phyloP scores from a whole-genome alignment of 768 basidiomycete genomes.

The Pleurotus eryngii region DNA sequence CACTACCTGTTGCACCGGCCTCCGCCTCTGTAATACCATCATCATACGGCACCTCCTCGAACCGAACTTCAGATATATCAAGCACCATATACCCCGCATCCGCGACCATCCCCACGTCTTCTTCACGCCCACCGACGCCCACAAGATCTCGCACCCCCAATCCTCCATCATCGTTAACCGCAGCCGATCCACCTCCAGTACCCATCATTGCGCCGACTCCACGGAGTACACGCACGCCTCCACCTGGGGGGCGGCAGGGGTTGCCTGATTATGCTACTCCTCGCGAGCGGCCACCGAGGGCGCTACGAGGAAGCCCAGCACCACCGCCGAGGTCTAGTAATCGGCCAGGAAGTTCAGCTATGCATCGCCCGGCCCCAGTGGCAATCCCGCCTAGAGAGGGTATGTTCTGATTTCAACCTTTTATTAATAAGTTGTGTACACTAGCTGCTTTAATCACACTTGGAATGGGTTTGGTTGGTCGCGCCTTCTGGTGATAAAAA shows the following conservation, averaged over 20 bases:
- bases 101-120: conserved; percentile 1
- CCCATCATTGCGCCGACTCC: conserved; percentile 30
- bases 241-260: conserved; percentile 17
- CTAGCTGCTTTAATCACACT: too few relatives aligned
- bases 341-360: conserved; percentile 55
- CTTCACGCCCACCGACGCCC: not conserved
- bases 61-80: not conserved
- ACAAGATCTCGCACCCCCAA: conserved; percentile 13
- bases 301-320: conserved; percentile 39
- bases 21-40: conserved; percentile 1
- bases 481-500: too few relatives aligned
- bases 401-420: conserved; percentile 45
- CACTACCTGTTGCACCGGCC: conserved; percentile 4
- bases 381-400: conserved; percentile 56
- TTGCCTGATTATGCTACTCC: not conserved
- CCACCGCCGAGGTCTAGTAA: conserved; percentile 66
- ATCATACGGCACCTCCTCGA: not conserved
- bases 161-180: conserved; percentile 21
- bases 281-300: conserved; percentile 24
- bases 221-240: conserved; percentile 28
- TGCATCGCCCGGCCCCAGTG: conserved; percentile 46
- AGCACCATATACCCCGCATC: conserved; percentile 1
- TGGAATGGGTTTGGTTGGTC: too few relatives aligned
- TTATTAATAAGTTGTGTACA: too few relatives aligned
- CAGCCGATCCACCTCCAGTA: conserved; percentile 20